Evolutionary conservation across 164 flowering plant genomes (phyloP), one percentile per base, ranked within the genome.

Genomic region (Magnolia officinalis): DNA sequence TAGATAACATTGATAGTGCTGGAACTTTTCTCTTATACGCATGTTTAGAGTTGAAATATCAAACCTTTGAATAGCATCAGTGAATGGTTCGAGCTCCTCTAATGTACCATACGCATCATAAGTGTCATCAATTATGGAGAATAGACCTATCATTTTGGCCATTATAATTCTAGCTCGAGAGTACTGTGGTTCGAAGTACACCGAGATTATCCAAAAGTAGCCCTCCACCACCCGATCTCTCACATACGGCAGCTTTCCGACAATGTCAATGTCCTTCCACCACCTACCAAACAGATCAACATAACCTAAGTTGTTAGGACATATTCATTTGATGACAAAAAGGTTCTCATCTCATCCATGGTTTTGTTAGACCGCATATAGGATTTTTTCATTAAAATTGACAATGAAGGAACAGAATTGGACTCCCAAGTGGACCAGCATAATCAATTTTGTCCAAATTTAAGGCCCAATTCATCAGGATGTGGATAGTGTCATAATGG

Each of bases 1-100:
- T 20, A 18, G 26, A 20, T 1, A 14, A 31, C 8, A 24, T 21
- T 4, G 19, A 31, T 3, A 8, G 29, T 26, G 2, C 29, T 26
- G 0, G 0, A 26, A 26, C 29, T 26, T 26, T 26, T 26, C 29
- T 26, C 29, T 26, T 58, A 4, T 2, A 26, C 49, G 8, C 29
- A 1, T 13, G 58, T 19, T 13, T 20, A 29, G 8, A 20, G 13
- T 8, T 14, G 11, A 49, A 9, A 19, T 8, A 9, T n/a, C 23
- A 19, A 69, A 81, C 86, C 86, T 79, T 29, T 81, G 26, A 20
- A 81, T 52, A 23, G 75, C 80, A 10, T 84, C 78, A 0, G 84
- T 75, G 52, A 84, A 76, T 2, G 74, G 77, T 16, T 73, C 20
- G 1, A 76, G 74, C 55, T 84, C 86, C 23, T 82, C 86, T 4